Percentiles rank a stretch among this genome's conserved stretches.
phyloP scores from a whole-genome alignment of 2,329 filamentous ascomycete genomes.

The Talaromyces sp. region DNA sequence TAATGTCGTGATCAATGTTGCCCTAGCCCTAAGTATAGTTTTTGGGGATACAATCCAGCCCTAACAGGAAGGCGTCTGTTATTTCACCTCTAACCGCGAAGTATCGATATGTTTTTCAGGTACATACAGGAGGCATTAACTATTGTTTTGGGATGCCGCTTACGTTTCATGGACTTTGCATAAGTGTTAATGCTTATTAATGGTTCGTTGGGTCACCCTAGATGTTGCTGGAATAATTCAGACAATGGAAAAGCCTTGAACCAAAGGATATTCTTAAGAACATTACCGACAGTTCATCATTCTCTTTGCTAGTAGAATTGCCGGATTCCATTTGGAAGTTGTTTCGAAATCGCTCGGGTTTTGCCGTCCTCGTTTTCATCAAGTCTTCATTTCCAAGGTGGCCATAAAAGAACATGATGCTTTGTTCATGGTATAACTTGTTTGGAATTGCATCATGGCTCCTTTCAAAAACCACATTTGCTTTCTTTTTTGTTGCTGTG shows the following conservation, averaged over 20 bases:
- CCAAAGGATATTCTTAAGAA: neutral
- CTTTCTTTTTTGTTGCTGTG: neutral
- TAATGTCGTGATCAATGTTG: neutral
- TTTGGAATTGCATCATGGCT: neutral
- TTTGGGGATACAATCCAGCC: neutral
- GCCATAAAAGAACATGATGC: neutral
- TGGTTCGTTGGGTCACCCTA: neutral
- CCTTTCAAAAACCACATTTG: neutral
- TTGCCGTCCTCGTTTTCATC: neutral
- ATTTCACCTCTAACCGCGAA: neutral
- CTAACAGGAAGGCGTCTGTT: neutral
- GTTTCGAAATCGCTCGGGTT: neutral
- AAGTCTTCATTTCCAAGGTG: too few species aligned
- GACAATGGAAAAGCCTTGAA: neutral
- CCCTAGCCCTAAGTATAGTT: conserved; percentile 5
- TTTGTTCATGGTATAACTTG: neutral
- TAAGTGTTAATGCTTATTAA: neutral
- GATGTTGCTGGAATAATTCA: neutral
- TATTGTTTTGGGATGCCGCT: neutral
- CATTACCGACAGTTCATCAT: neutral
- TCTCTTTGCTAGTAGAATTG: neutral
- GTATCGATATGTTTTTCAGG: too few species aligned
- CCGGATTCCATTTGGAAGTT: neutral
- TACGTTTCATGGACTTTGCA: neutral
- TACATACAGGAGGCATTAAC: neutral